Evolutionary conservation across 1,284 basidiomycete species (phyloP).

Genomic region (Kwoniella shivajii): DNA sequence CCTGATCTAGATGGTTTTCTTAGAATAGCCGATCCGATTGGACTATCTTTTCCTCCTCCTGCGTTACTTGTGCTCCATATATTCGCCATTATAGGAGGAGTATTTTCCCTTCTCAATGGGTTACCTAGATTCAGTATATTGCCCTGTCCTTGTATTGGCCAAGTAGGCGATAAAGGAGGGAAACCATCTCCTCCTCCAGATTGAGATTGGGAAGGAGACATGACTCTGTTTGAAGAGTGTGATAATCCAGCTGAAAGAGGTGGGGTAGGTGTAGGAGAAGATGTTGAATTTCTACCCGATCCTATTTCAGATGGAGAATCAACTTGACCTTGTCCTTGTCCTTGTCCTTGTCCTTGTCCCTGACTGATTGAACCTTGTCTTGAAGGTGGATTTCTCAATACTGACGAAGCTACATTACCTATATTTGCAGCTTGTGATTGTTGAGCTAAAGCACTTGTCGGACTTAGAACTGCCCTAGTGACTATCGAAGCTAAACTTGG

Average conservation of each 20-base stretch:
- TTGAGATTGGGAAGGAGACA: background rate
- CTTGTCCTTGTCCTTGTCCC: too few species aligned
- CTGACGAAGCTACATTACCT: conserved; percentile 3
- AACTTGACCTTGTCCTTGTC: background rate
- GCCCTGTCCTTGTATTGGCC: background rate
- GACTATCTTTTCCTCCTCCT: conserved; percentile 1
- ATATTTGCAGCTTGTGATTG: conserved; percentile 5
- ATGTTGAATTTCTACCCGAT: background rate
- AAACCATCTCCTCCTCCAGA: conserved; percentile 2
- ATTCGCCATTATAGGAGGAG: conserved; percentile 5
- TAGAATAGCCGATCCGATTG: background rate
- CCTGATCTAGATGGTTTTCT: background rate
- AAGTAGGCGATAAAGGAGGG: conserved; percentile 13
- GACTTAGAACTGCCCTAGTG: conserved; percentile 49
- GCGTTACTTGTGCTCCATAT: background rate
- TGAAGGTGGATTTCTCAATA: conserved; percentile 3
- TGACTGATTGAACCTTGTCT: background rate
- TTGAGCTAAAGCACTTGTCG: conserved; percentile 34
- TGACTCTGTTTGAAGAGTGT: background rate
- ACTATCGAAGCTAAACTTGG: conserved; percentile 53
- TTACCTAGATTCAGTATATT: too few species aligned
- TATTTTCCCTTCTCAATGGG: conserved; percentile 2
- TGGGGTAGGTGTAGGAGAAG: conserved; percentile 4
- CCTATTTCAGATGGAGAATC: background rate
- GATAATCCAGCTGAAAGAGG: background rate